Conservation (phyloP, 2,329 filamentous ascomycete genomes). For the Aspergillus pseudoterreus region DNA sequence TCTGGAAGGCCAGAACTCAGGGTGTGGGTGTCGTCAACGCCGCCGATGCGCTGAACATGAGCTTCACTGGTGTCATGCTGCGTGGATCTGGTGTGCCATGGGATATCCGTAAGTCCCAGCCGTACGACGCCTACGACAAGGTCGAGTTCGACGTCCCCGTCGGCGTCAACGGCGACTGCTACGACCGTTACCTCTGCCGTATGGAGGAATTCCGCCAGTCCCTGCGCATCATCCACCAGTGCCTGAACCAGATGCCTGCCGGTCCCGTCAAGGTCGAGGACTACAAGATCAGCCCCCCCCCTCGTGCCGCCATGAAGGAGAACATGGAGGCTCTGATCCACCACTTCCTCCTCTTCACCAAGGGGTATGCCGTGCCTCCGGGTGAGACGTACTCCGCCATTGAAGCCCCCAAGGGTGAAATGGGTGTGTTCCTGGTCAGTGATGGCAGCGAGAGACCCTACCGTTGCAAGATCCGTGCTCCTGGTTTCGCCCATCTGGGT, state of each 20-base stretch:
- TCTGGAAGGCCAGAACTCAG: slow-evolving; percentile 93
- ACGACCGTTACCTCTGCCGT: slow-evolving; percentile 96
- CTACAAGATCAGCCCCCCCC: slow-evolving; percentile 96
- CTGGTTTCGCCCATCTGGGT: slow-evolving; percentile 89
- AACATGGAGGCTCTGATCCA: slow-evolving; percentile 99
- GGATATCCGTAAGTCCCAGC: slow-evolving; percentile 94
- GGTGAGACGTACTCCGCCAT: slow-evolving; percentile 98
- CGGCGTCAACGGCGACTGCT: slow-evolving; percentile 95
- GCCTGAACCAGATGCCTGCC: slow-evolving; percentile 96
- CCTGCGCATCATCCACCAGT: slow-evolving; percentile 97
- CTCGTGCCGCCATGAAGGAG: slow-evolving; percentile 98
- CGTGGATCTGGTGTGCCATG: slow-evolving; percentile 93
- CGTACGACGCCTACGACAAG: slow-evolving; percentile 95
- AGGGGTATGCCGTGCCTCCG: slow-evolving; percentile 94
- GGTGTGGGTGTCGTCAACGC: slow-evolving; percentile 89
- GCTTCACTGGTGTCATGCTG: slow-evolving; percentile 96
- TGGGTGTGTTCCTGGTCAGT: slow-evolving; percentile 95
- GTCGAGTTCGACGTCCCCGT: slow-evolving; percentile 98
- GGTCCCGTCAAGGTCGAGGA: slow-evolving; percentile 95
- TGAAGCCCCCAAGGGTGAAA: slow-evolving; percentile 99
- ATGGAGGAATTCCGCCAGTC: slow-evolving; percentile 99
- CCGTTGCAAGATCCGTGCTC: slow-evolving; percentile 94
- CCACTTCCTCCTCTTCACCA: slow-evolving; percentile 98
- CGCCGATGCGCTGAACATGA: slow-evolving; percentile 92
- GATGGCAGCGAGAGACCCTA: slow-evolving; percentile 96